Base-by-base conservation (phyloP, 1,284 basidiomycete genomes). In the Melampsora americana region DNA sequence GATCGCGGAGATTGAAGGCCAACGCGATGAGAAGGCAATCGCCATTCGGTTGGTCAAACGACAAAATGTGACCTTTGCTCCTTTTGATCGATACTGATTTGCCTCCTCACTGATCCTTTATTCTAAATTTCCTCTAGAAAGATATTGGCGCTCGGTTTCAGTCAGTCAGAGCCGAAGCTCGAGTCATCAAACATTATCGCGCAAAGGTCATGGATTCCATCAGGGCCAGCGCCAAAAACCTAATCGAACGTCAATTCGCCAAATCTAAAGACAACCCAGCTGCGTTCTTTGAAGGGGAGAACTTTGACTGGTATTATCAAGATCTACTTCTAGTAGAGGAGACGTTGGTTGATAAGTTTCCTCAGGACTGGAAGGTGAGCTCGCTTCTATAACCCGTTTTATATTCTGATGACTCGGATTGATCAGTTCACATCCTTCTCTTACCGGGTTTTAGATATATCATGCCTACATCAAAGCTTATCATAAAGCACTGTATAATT, bases 131-230 rank as follows among this genome's bases (percentile, higher is more conserved):
- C 5, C 9, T 20, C 11, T 32, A 75, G 73, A 75, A 75, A 75
- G 73, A 75, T 50, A 75, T 75, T 26, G 73, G 66, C 14, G 73
- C 73, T 11, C 73, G 73, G 23, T 75, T 75, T 53, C 73, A 75
- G 30, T 75, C 73, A 4, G 65, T 75, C 3, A 48, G 65, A 11
- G 80, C 81, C 50, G 82, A 81, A 79, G 92, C 94, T 7, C 90
- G 95, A 69, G 87, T 93, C 56, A 90, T 99, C 84, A 99, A 99
- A 84, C 92, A 97, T 83, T 99, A 98, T 83, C 89, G 94, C 14
- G 90, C 91, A 78, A 97, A 95, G 83, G 88, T 97, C 78, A 87
- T 90, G 78, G 92, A 92, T 80, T 87, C 88, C 35, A 91, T 99
- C 82, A 86, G 88, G 1, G 88, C 90, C 20, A 90, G 92, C 1